Base-by-base conservation (phyloP, 805 yeast genomes). In the Kregervanrija fluxuum region DNA sequence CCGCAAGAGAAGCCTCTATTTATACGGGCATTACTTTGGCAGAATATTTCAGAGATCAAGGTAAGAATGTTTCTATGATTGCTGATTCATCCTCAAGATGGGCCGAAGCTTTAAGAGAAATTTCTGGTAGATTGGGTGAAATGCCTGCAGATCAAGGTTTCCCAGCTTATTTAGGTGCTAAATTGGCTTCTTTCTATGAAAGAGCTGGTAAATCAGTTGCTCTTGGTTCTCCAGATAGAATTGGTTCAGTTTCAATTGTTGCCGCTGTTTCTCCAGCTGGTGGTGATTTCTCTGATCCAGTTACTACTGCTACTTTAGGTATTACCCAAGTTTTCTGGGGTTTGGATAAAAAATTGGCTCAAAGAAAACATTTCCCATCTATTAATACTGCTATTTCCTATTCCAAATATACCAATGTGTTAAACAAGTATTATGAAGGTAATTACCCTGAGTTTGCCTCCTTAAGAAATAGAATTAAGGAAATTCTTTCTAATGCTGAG, bases 81-180 rank as follows among this genome's bases (percentile, higher is more conserved):
- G 99, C 99, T 48, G 99, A 93, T 69, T 93, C 99, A 5, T 91
- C 98, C 32, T 90, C 97, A 31, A 90, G 99, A 77, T 93, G 99
- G 99, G 99, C 99, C 38, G 99, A 93, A 75, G 99, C 99, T 50
- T 78, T 93, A 66, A 90, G 99, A 83, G 99, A 93, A 79, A 85
- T 93, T 67, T 90, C 98, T 43, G 99, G 99, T 79, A 95, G 99
- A 79, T 77, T 93, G 67, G 99, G 99, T 72, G 99, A 93, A 77
- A 93, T 93, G 99, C 99, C 99, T 65, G 99, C 99, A 50, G 99
- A 93, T 72, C 99, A 95, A 76, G 99, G 99, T 76, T 93, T 90
- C 93, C 99, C 99, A 50, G 99, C 99, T 42, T 93, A 93, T 67
- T 77, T 93, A 67, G 99, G 99, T 74, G 96, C 99, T 43, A 93